Base-by-base conservation (phyloP, 139 green algal genomes). In the Chlamydomonas asymmetrica region DNA sequence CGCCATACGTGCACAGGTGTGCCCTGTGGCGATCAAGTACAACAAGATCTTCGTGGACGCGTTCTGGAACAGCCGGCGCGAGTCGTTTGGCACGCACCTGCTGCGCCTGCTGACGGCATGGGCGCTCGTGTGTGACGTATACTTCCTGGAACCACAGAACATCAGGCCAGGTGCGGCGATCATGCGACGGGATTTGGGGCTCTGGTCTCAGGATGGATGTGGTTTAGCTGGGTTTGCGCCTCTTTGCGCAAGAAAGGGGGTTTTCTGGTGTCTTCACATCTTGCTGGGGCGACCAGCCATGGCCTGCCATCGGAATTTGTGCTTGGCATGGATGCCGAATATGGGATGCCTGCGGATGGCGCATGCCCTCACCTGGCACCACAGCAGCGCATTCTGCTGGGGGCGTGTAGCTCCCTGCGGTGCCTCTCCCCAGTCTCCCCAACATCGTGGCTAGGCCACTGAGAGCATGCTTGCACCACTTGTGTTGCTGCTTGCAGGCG, bases 31-130 rank as follows among this genome's bases (percentile, higher is more conserved):
- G 65, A 98, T 99, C 83, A 98, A 98, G 89, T 99, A 99, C 92
- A 98, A 99, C 91, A 99, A 98, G 78, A 97, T 97, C 16, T 99
- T 99, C 78, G 96, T 99, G 45, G 96, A 99, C 61, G 96, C 96
- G 13, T 99, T 99, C 76, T 99, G 96, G 96, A 98, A 98, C 84
- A 92, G 80, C 70, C 61, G 52, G 69, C 69, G 83, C 4, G 89
- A 97, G 87, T 95, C 94, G n/a, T 98, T 98, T 86, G 93, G 91
- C 23, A 81, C 83, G 34, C 94, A 99, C 77, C 80, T 99, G 65
- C 31, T 94, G 35, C 91, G 91, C 64, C 84, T 98, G 62, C 97
- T 99, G 95, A 94, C 87, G 41, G 94, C 83, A 50, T 99, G 95
- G 95, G 95, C 94, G 41, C 85, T 98, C 34, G 95, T 99, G 50